These are phyloP conservation scores for Scheffersomyces segobiensis DNA, from an alignment of 1,139 yeast genomes.

Conservation along the genomic window DNA sequence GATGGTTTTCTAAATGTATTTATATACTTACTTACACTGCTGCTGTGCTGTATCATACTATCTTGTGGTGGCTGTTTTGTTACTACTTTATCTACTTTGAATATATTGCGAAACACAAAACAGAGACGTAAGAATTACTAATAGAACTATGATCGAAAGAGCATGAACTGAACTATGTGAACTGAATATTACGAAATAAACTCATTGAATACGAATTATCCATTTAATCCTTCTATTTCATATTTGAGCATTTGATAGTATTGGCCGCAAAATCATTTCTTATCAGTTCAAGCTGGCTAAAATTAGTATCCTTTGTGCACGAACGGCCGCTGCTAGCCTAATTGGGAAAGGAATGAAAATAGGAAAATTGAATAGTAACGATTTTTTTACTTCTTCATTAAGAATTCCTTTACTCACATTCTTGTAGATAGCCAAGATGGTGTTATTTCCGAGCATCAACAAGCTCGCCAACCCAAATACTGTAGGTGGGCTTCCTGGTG, in stretches of 20 bases:
- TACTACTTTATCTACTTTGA: background rate
- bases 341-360: background rate
- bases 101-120: background rate
- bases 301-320: background rate
- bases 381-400: background rate
- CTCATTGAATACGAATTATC: too few species aligned
- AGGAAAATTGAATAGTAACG: background rate
- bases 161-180: too few species aligned
- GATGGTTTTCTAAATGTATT: constrained; percentile 38
- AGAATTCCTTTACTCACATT: background rate
- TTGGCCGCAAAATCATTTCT: background rate
- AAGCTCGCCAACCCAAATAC: constrained; percentile 44
- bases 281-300: background rate
- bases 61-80: background rate
- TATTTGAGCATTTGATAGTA: too few species aligned
- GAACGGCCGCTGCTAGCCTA: background rate
- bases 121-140: background rate
- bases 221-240: background rate
- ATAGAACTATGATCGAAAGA: background rate
- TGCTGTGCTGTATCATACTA: background rate
- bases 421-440: constrained; percentile 26
- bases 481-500: constrained; percentile 35
- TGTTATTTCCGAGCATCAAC: constrained; percentile 42
- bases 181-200: background rate
- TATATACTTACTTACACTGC: background rate